Conservation (phyloP, 2,329 filamentous ascomycete genomes). For the Amphichorda felina region DNA sequence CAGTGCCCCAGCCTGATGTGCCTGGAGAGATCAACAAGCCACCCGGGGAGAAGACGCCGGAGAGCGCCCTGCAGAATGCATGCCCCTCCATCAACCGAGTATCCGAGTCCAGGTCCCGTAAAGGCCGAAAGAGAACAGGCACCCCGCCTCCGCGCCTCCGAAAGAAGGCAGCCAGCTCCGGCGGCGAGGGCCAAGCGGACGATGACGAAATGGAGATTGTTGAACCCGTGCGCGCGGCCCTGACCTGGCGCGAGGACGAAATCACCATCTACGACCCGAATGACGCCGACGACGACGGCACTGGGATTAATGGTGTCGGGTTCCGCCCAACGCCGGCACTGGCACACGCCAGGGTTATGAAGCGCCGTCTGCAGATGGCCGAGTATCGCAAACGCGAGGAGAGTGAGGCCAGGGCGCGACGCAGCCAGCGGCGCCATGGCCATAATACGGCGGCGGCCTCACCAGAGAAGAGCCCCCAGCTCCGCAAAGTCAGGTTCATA, state of each 20-base stretch:
- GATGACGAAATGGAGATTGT: constrained; percentile 25
- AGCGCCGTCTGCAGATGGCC: constrained; percentile 46
- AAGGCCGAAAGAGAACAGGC: constrained; percentile 17
- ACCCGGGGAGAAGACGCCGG: constrained; percentile 11
- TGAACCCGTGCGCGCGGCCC: constrained; percentile 43
- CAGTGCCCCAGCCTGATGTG: background rate
- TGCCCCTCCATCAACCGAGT: constrained; percentile 25
- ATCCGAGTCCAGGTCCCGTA: constrained; percentile 24
- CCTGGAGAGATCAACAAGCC: constrained; percentile 2
- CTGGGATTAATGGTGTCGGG: constrained; percentile 55
- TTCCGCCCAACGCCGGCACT: constrained; percentile 53
- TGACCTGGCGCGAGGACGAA: constrained; percentile 58
- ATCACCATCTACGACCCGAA: constrained; percentile 55
- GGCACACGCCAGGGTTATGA: constrained; percentile 43
- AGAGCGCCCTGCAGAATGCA: constrained; percentile 8
- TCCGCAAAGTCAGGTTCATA: constrained; percentile 24
- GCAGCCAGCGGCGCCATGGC: constrained; percentile 37
- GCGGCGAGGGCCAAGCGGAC: constrained; percentile 10
- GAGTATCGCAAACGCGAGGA: constrained; percentile 52
- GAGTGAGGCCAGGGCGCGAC: constrained; percentile 42
- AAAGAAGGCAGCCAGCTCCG: constrained; percentile 8
- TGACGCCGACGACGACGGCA: constrained; percentile 55
- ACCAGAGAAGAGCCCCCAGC: background rate
- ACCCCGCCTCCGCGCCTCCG: constrained; percentile 25
- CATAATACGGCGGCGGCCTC: constrained; percentile 3